Conservation (phyloP, 179 eudicot species). For the Spinacia oleracea region DNA sequence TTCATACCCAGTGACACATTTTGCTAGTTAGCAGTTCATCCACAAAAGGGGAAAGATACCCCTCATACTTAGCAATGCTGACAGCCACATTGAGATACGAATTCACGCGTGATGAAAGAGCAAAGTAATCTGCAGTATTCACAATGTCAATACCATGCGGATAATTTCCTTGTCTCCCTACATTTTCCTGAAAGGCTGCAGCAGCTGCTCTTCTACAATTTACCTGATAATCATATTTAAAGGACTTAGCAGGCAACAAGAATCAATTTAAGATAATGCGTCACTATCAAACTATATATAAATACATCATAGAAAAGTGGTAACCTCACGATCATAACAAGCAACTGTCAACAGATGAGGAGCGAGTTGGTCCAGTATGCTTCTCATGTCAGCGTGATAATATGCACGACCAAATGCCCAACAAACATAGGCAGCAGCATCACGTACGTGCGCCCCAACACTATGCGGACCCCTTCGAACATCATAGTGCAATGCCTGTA, state of each 20-base stretch:
- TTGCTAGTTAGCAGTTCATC: conserved; percentile 82
- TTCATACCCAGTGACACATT: conserved; percentile 96
- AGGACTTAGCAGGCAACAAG: conserved; percentile 14
- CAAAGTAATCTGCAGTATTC: conserved; percentile 93
- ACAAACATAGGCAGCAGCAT: conserved; percentile 99
- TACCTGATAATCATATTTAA: conserved; percentile 51
- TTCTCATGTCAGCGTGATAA: conserved; percentile 74
- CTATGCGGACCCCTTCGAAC: conserved; percentile 98
- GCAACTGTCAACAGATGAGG: conserved; percentile 91
- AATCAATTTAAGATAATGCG: conserved; percentile 17
- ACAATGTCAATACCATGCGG: conserved; percentile 99
- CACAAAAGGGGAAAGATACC: conserved; percentile 78
- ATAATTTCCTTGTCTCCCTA: conserved; percentile 92
- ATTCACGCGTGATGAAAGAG: conserved; percentile 78
- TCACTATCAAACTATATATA: conserved; percentile 16
- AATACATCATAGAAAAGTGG: conserved; percentile 19
- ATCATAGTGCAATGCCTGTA: conserved; percentile 92
- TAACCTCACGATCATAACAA: conserved; percentile 99
- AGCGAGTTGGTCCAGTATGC: conserved; percentile 77
- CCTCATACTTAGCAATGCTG: conserved; percentile 84
- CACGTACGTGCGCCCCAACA: conserved; percentile 98
- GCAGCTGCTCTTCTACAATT: conserved; percentile 99
- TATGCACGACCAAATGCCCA: conserved; percentile 99
- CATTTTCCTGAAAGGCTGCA: conserved; percentile 99
- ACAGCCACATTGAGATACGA: conserved; percentile 88